Conservation (phyloP, 2,329 filamentous ascomycete genomes). For the Penicillium palitans region DNA sequence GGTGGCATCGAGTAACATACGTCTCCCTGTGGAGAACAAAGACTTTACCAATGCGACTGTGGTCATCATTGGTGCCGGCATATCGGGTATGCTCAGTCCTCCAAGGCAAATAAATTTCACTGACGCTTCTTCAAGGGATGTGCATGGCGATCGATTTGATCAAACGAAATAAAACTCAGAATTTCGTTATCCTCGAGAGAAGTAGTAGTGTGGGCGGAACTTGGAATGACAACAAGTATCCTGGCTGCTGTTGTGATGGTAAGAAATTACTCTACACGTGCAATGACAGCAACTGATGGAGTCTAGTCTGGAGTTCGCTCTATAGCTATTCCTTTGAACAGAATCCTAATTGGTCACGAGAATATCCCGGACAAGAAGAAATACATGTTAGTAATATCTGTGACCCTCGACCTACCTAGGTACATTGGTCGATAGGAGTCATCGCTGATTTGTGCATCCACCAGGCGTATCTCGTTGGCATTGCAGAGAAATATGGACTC, state of each 20-base stretch:
- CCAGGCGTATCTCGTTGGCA: constrained; percentile 52
- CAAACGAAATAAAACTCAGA: constrained; percentile 29
- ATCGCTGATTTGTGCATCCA: neutral
- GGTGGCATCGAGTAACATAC: constrained; percentile 3
- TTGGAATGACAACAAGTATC: constrained; percentile 54
- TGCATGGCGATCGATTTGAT: constrained; percentile 60
- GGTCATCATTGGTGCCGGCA: constrained; percentile 58
- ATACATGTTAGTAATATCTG: constrained; percentile 46
- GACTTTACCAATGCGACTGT: constrained; percentile 55
- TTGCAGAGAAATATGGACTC: constrained; percentile 57
- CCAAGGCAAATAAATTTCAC: neutral
- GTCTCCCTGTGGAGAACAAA: constrained; percentile 44
- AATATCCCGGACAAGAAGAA: constrained; percentile 62
- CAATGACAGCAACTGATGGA: neutral
- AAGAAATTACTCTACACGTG: neutral
- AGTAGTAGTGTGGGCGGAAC: constrained; percentile 24
- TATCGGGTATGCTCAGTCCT: constrained; percentile 45
- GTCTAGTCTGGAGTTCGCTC: constrained; percentile 52
- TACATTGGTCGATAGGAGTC: neutral
- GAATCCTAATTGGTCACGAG: constrained; percentile 58
- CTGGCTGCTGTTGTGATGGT: constrained; percentile 57
- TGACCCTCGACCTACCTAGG: neutral
- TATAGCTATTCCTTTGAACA: constrained; percentile 64
- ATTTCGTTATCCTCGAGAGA: constrained; percentile 26
- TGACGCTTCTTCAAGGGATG: constrained; percentile 41